phyloP scores from a whole-genome alignment of 768 basidiomycete genomes.

The Flagelloscypha sp. region DNA sequence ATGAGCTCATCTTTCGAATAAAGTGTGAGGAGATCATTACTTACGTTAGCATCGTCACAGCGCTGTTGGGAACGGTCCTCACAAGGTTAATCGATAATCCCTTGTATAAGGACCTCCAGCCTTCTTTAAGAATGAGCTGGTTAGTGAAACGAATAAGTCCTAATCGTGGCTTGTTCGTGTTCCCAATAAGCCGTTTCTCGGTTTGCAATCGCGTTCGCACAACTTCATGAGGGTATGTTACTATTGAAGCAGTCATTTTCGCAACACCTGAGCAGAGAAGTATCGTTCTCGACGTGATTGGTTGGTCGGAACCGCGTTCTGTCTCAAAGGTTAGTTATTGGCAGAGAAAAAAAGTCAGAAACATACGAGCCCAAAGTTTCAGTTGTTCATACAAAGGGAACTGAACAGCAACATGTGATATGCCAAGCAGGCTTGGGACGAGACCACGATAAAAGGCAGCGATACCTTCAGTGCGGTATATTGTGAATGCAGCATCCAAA shows the following conservation, averaged over 20 bases:
- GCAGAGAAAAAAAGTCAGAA: slow-evolving; percentile 5
- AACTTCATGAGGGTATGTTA: slow-evolving; percentile 98
- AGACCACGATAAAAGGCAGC: slow-evolving; percentile 92
- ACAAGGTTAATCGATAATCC: slow-evolving; percentile 92
- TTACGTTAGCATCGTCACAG: slow-evolving; percentile 92
- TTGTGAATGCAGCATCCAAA: slow-evolving; percentile 79
- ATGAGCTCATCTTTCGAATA: too few species aligned
- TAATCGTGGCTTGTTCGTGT: slow-evolving; percentile 42
- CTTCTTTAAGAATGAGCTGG: slow-evolving; percentile 72
- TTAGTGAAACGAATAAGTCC: slow-evolving; percentile 70
- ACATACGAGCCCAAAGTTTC: slow-evolving; percentile 80
- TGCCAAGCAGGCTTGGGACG: slow-evolving; percentile 87
- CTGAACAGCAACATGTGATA: slow-evolving; percentile 92
- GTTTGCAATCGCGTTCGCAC: slow-evolving; percentile 97
- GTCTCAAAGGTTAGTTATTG: slow-evolving; percentile 4
- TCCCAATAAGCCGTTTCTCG: slow-evolving; percentile 55
- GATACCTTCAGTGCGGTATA: slow-evolving; percentile 83
- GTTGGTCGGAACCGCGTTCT: slow-evolving; percentile 40
- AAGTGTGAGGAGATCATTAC: too few species aligned
- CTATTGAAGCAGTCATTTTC: slow-evolving; percentile 93
- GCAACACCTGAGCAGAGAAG: slow-evolving; percentile 86
- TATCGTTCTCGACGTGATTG: slow-evolving; percentile 56
- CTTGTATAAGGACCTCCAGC: slow-evolving; percentile 85
- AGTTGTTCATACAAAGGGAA: slow-evolving; percentile 95
- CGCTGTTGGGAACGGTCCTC: slow-evolving; percentile 92